Percentiles rank a stretch among this genome's conserved stretches.
Conservation (phyloP, 73 alveolate species). For the Paramecium sexaurelia region DNA sequence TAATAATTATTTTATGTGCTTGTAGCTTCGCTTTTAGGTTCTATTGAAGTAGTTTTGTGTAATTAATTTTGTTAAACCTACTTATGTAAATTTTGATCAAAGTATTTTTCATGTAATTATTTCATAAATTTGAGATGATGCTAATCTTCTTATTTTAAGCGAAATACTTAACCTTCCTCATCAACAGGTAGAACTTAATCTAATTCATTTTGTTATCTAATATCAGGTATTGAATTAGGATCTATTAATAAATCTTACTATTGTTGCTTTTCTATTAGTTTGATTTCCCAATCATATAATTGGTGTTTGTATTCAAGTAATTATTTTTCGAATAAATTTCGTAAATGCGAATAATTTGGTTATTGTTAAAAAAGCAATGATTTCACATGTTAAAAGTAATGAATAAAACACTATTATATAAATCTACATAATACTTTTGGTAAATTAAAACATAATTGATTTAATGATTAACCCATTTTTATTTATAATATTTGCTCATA, state of each 20-base stretch:
- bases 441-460: slow-evolving; percentile 71
- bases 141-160: not conserved
- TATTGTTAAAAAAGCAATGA: slow-evolving; percentile 73
- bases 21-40: not conserved
- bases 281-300: slow-evolving; percentile 49
- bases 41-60: not conserved
- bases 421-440: slow-evolving; percentile 61
- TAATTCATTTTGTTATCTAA: not conserved
- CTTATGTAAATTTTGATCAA: not conserved
- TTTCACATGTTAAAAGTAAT: slow-evolving; percentile 71
- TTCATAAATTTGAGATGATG: slow-evolving; percentile 29
- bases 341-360: slow-evolving; percentile 71
- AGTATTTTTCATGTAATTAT: slow-evolving; percentile 49
- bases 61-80: not conserved
- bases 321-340: slow-evolving; percentile 25
- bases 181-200: slow-evolving; percentile 35
- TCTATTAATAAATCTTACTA: not conserved
- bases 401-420: slow-evolving; percentile 59
- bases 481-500: slow-evolving; percentile 72
- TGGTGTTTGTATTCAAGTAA: not conserved
- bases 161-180: slow-evolving; percentile 30
- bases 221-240: slow-evolving; percentile 21
- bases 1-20: slow-evolving; percentile 38
- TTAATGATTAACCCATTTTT: slow-evolving; percentile 73
- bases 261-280: not conserved